Evolutionary conservation across 2,329 filamentous ascomycete species (phyloP), one percentile per base, ranked within the genome.

Genomic region (Trichophyton verrucosum): DNA sequence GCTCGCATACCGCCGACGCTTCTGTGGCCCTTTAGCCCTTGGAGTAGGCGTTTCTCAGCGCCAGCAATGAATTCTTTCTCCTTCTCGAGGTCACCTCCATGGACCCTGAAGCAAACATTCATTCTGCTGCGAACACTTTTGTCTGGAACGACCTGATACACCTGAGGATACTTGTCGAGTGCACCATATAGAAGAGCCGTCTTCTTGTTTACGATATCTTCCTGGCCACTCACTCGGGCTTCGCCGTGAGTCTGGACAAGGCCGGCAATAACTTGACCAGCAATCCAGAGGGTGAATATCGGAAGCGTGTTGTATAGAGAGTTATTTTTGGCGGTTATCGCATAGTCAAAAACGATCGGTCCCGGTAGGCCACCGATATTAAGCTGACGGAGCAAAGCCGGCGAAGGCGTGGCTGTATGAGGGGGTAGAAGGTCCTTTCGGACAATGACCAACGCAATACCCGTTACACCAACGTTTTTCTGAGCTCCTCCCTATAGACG

Each of bases 231-330:
- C 4, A 95, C 86, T 69, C 87, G 89, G 63, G 80, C 75, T 66
- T 85, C 74, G 2, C 84, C 80, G 72, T 83, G 88, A 0, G 78
- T 81, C 17, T 76, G 70, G 13, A 95, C 79, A 0, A 96, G 81
- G 65, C 82, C 85, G 70, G 88, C 84, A 70, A 97, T 86, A 58
- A 97, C 91, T 71, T 89, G 85, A n/a, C 91, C 91, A 15, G 89
- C 89, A 60, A 96, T 83, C 68, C 87, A 97, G 42, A 96, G 88
- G 72, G 92, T 91, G 69, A 97, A 96, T 69, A 97, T 95, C 69
- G 89, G 91, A 9, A 97, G 78, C 0, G 92, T 97, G 76, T 97
- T 97, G 78, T 97, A 97, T 30, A 97, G 81, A 67, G 88, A 94
- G 77, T 95, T 94, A 77, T 95, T 95, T 80, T 95, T 95, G 46